phyloP scores from a whole-genome alignment of 2,329 filamentous ascomycete species.

The Polytolypa hystricis region DNA sequence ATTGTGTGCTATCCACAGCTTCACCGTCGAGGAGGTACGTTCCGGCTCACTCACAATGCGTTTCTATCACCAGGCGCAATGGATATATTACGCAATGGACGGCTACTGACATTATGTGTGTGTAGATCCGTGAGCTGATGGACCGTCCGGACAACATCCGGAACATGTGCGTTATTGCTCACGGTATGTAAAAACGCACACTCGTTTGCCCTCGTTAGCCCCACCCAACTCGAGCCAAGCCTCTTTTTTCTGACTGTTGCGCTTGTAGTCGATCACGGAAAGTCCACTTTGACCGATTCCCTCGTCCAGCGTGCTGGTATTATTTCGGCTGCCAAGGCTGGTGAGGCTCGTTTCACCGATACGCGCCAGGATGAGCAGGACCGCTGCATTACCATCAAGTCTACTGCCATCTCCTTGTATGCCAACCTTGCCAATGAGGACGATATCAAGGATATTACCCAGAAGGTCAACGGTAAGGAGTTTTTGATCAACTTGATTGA shows the following conservation, averaged over 20 bases:
- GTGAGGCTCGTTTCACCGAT: constrained; percentile 91
- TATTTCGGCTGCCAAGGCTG: constrained; percentile 94
- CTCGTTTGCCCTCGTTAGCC: background rate
- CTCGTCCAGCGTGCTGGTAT: constrained; percentile 99
- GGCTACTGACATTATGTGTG: too few species aligned
- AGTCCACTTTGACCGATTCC: constrained; percentile 98
- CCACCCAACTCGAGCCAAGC: background rate
- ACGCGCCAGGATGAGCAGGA: constrained; percentile 97
- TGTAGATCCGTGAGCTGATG: constrained; percentile 38
- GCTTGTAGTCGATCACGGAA: constrained; percentile 83
- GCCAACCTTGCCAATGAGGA: constrained; percentile 69
- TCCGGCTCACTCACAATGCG: constrained; percentile 10
- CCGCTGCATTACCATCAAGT: constrained; percentile 99
- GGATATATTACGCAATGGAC: background rate
- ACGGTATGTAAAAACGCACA: constrained; percentile 48
- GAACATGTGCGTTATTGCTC: constrained; percentile 99
- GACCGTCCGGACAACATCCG: constrained; percentile 51
- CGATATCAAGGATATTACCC: constrained; percentile 88
- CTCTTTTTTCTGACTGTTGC: constrained; percentile 2
- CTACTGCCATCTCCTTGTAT: constrained; percentile 97
- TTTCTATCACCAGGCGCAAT: constrained; percentile 2
- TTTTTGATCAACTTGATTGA: constrained; percentile 99
- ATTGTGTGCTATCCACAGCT: constrained; percentile 47
- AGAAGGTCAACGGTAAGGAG: constrained; percentile 79
- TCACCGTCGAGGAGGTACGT: constrained; percentile 85